Base-by-base conservation (phyloP, 2,329 filamentous ascomycete species). In the Claviceps purpurea region DNA sequence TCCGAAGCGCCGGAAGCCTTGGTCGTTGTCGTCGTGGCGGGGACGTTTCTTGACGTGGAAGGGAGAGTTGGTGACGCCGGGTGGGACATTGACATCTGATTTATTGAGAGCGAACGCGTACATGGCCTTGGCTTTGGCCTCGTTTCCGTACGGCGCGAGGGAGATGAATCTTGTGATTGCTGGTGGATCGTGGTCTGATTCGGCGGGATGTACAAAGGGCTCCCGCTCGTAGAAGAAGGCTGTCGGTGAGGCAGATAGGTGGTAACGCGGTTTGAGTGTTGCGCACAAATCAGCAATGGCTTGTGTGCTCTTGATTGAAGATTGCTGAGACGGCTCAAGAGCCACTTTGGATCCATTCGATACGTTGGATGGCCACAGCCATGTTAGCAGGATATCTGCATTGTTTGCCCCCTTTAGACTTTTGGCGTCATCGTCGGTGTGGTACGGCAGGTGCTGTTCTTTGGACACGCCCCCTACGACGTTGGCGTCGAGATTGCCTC, bases 131-230 rank as follows among this genome's bases (percentile, higher is more conserved):
- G 87, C 82, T 66, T 94, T 95, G 20, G 73, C 72, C 0, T 77
- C 57, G 61, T 94, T 95, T 52, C 81, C 86, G 61, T 81, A 90
- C 0, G 85, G 76, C 0, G 89, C 90, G 50, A 97, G 73, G 50
- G 89, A 94, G 60, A 97, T 86, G 70, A 98, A 98, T 18, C 93
- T 82, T 1, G 93, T 97, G 10, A 94, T 68, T 1, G 74, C 70
- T 57, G 77, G 76, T 22, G 73, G 68, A 52, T 82, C 75, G 6
- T 65, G 59, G 0, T 70, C 70, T 14, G 69, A 68, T 40, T 67
- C 64, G 6, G 68, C 58, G 1, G 77, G 74, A 64, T 95, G 84
- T 62, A 93, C 83, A 71, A 96, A 98, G 0, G 91, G 89, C 67
- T 97, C 93, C 52, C 93, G 82, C 69, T 98, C 91, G 65, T 84